These are phyloP conservation scores for Aspergillus novofumigatus DNA, from an alignment of 2,329 filamentous ascomycete species.

Conservation along the genomic window DNA sequence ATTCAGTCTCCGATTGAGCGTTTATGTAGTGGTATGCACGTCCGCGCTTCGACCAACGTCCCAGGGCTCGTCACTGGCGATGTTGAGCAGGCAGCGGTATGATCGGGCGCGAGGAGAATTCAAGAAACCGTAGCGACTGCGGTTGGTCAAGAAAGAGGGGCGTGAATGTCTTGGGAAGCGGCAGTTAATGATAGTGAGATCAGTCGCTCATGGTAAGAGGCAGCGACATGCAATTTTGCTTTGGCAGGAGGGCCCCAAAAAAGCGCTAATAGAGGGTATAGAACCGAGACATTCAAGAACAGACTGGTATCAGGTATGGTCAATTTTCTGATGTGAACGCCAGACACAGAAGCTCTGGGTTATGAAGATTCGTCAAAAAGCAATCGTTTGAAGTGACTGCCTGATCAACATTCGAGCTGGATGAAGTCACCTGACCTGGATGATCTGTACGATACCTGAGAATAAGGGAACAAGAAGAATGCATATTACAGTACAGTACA, in stretches of 20 bases:
- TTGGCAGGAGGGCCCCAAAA: neutral
- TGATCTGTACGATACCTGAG: neutral
- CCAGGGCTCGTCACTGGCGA: neutral
- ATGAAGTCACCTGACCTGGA: constrained; percentile 12
- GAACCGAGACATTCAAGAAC: neutral
- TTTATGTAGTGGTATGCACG: neutral
- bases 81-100: neutral
- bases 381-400: constrained; percentile 1
- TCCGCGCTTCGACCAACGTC: neutral
- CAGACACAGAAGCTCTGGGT: neutral
- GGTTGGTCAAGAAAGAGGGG: neutral
- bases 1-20: neutral
- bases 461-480: neutral
- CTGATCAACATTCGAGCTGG: constrained; percentile 7
- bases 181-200: neutral
- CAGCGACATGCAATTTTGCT: neutral
- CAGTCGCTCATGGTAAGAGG: neutral
- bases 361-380: neutral
- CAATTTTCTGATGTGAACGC: neutral
- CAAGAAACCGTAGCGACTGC: neutral
- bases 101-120: neutral
- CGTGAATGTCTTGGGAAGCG: neutral
- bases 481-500: neutral
- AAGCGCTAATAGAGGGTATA: neutral
- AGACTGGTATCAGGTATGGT: neutral